Base-by-base conservation (phyloP, 2,329 filamentous ascomycete genomes). In the Escovopsis weberi region DNA sequence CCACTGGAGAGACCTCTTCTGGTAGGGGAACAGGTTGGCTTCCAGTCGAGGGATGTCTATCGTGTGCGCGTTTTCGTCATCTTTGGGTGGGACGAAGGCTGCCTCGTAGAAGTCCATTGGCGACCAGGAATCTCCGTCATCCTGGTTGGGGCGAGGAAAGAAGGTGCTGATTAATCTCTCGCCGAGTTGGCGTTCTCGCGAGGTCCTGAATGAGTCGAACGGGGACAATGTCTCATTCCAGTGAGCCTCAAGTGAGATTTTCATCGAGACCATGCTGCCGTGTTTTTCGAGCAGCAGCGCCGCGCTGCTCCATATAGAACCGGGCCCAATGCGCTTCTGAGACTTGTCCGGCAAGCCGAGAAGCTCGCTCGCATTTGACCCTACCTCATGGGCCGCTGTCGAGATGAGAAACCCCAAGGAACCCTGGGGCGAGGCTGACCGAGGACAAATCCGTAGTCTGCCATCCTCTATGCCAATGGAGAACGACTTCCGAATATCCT, bases 1-100 rank as follows among this genome's bases (percentile, higher is more conserved):
- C 83, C 83, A 89, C 39, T 77, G 68, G 2, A 87, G 66, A 2
- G 81, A 74, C 45, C 81, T 66, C 43, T 75, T 74, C 57, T 88
- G 84, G 46, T 86, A 88, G 0, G 81, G 82, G 54, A 78, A 87
- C 0, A 87, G 60, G 0, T 60, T 63, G 1, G 75, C 68, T 37
- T 61, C 62, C 40, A 70, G 63, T 26, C 58, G 60, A 0, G 65
- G 60, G 6, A 75, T 56, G 3, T 60, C 33, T 33, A 75, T 62
- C 0, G 60, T 56, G 2, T 55, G 51, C 1, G 66, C 45, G 4
- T 56, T 50, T 12, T 54, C 45, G 41, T 71, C 65, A 5, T 62
- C 52, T n/a, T 62, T 63, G 10, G 63, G 48, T 1, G 83, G 78
- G 2, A 79, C 69, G 52, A 78, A 72, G 1, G 82, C 78, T 12